phyloP scores from a whole-genome alignment of 169 alveolate genomes.

The Plasmodium chabaudi region DNA sequence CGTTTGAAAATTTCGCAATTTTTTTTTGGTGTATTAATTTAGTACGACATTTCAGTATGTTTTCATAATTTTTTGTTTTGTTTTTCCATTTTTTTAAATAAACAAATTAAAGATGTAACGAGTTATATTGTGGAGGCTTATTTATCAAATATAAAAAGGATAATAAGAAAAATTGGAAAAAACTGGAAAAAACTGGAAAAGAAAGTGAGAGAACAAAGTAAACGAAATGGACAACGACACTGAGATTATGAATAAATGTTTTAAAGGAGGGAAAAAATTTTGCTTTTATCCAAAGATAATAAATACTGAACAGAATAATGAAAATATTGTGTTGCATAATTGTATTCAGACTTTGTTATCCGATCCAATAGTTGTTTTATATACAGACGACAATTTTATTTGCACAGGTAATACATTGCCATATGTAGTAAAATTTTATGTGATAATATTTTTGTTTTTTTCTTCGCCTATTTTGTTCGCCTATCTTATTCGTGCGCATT shows the following conservation, averaged over 20 bases:
- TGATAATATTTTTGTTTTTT: not conserved
- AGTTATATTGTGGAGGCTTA: too few species aligned
- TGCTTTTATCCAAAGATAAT: constrained; percentile 21
- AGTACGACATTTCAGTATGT: too few species aligned
- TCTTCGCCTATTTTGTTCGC: too few species aligned
- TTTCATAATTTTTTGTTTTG: too few species aligned
- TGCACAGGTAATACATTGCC: constrained; percentile 37
- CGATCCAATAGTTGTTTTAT: constrained; percentile 75
- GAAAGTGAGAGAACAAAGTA: not conserved
- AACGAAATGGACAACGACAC: constrained; percentile 42
- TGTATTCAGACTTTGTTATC: constrained; percentile 73
- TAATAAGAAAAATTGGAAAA: not conserved
- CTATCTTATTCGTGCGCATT: not conserved
- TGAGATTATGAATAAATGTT: constrained; percentile 59
- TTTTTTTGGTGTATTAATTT: too few species aligned
- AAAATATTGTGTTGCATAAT: constrained; percentile 39
- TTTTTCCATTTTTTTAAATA: too few species aligned
- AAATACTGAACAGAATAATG: constrained; percentile 25
- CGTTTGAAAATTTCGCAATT: too few species aligned
- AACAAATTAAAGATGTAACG: too few species aligned
- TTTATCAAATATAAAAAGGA: not conserved
- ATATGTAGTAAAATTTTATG: not conserved
- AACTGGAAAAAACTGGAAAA: not conserved
- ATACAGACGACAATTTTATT: constrained; percentile 66
- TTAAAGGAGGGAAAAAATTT: constrained; percentile 15